Conservation (phyloP, 2,329 filamentous ascomycete species). For the Pseudopyricularia javanii region DNA sequence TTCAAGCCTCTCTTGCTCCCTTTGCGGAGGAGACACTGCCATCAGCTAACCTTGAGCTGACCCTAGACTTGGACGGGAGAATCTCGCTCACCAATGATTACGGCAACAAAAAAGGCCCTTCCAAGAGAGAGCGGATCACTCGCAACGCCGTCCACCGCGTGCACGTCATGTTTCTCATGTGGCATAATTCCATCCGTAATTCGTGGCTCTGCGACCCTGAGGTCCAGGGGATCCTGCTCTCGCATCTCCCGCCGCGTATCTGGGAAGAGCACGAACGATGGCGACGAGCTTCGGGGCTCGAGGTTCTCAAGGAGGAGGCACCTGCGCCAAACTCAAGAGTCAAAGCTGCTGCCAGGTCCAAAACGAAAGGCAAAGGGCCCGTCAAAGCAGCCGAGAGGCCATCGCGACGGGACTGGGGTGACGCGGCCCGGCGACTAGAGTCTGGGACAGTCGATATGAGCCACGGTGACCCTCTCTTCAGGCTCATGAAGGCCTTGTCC, state of each 20-base stretch:
- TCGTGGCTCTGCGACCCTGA: constrained; percentile 69
- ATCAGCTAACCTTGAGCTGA: constrained; percentile 62
- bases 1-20: constrained; percentile 24
- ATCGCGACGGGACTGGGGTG: constrained; percentile 53
- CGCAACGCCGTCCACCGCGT: constrained; percentile 72
- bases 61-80: constrained; percentile 45
- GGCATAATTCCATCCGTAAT: constrained; percentile 80
- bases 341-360: constrained; percentile 1
- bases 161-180: constrained; percentile 79
- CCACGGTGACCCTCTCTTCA: constrained; percentile 67
- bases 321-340: not conserved
- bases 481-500: constrained; percentile 63
- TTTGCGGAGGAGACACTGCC: constrained; percentile 32
- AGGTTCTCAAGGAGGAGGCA: constrained; percentile 20
- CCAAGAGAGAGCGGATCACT: constrained; percentile 71
- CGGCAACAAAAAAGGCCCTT: constrained; percentile 65
- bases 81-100: constrained; percentile 50
- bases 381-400: constrained; percentile 20
- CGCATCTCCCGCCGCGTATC: constrained; percentile 56
- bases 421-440: constrained; percentile 56
- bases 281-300: constrained; percentile 54
- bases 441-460: constrained; percentile 64
- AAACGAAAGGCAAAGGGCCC: constrained; percentile 24
- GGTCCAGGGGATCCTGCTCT: constrained; percentile 63
- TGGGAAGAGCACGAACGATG: constrained; percentile 65